Conservation (phyloP, 148 eudicot genomes). For the Beta vulgaris region DNA sequence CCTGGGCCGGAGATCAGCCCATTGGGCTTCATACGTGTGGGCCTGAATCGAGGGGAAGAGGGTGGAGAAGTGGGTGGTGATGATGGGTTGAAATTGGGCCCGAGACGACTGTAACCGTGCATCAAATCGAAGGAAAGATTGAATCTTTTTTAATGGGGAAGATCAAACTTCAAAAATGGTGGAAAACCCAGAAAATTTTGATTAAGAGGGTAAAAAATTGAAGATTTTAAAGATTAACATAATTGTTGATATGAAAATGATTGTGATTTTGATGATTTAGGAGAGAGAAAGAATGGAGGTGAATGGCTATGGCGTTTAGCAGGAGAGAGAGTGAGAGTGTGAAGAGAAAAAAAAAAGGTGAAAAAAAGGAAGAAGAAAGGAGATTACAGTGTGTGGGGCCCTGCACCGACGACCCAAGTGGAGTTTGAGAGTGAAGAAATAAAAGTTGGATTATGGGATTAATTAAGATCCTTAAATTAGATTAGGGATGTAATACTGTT, state of each 20-base stretch:
- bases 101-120: constrained; percentile 71
- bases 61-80: constrained; percentile 44
- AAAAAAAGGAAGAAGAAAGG: not conserved
- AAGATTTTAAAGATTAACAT: not conserved
- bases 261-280: not conserved
- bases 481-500: no score
- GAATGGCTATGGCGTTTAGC: constrained; percentile 4
- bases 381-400: constrained; percentile 20
- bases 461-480: not conserved
- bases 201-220: not conserved
- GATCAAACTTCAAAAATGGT: no score
- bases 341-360: constrained; percentile 10
- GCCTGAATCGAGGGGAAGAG: constrained; percentile 41
- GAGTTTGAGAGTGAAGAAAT: not conserved
- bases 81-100: constrained; percentile 34
- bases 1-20: constrained; percentile 25
- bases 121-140: constrained; percentile 29
- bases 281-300: constrained; percentile 9
- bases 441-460: not conserved
- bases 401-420: constrained; percentile 18
- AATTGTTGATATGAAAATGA: not conserved
- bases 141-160: not conserved
- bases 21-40: constrained; percentile 45
- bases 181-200: constrained; percentile 2
- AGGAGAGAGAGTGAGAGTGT: constrained; percentile 14